A percentile compares a stretch with the other conserved stretches of the same genome.
Evolutionary conservation across 441 rosid genomes (phyloP).

Genomic region (Gossypium davidsonii): DNA sequence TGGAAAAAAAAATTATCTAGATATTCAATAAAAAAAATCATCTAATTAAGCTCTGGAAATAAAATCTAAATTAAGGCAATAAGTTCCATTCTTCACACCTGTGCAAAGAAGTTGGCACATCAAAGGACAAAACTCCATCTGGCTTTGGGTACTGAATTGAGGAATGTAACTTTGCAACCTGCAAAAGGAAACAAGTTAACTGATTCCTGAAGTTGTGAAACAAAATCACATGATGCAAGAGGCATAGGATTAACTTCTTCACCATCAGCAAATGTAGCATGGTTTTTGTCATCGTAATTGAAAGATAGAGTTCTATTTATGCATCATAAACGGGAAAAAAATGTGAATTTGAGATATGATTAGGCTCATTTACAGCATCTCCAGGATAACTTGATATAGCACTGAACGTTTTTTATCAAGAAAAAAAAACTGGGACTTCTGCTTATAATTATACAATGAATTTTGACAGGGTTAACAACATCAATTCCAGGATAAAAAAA

Average conservation of each 20-base stretch:
- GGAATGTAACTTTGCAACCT: slow-evolving; percentile 59
- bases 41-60: neutral
- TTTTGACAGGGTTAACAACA: neutral
- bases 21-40: neutral
- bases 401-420: neutral
- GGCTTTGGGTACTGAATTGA: slow-evolving; percentile 81
- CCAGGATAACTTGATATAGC: neutral
- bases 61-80: neutral
- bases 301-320: neutral
- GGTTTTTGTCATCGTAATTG: neutral
- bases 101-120: slow-evolving; percentile 84
- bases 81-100: slow-evolving; percentile 36
- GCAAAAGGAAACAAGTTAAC: slow-evolving; percentile 21
- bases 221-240: neutral
- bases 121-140: slow-evolving; percentile 81
- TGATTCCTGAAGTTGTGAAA: neutral
- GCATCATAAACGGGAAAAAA: neutral
- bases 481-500: neutral
- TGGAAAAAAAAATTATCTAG: neutral
- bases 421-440: neutral
- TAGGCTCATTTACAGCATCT: neutral
- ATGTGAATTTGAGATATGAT: neutral
- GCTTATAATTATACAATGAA: neutral
- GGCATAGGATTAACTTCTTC: neutral
- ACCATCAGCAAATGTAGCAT: neutral